Base-by-base conservation (phyloP, 805 yeast genomes). In the Wickerhamomyces kurtzmanii region DNA sequence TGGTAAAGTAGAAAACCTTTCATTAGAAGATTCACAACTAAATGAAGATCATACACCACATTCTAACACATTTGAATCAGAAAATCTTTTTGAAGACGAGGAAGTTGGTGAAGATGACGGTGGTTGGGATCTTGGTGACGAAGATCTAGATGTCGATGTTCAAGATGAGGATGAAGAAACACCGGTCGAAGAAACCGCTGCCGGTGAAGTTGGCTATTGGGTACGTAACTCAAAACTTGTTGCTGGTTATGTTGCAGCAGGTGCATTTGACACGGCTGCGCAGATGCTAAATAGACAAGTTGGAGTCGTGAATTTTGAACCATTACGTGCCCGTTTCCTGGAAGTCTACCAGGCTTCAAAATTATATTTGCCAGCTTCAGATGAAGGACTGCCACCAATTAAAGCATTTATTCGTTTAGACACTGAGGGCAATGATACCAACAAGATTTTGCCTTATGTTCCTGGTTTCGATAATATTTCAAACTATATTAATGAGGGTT, bases 251-350 rank as follows among this genome's bases (percentile, higher is more conserved):
- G 86, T 80, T 45, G 96, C 98, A 3, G 86, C 96, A 3, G 99
- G 99, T 43, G 82, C 93, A 5, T 89, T 89, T 51, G 96, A 86
- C 40, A 81, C 89, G 30, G 99, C 97, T 21, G 91, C 96, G 22
- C 93, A 86, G 45, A 71, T 93, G 49, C 68, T 91, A 45, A 75
- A 79, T 61, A 80, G 89, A 47, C 98, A 93, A 56, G 65, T 78
- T 24, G 98, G 96, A 43, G 71, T 84, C 28, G 77, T 72, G 16
- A 67, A 83, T 42, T 89, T 93, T 51, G 94, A 77, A 46, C 97
- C 97, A 10, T 68, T 91, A 43, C 75, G 89, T 57, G 50, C 65
- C 17, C 69, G 95, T 36, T 91, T 91, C 62, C 42, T 82, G 51
- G 89, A 85, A 44, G 79, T 86, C 9, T 93, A 83, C 55, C 77